Evolutionary conservation across 1,284 basidiomycete species (phyloP).

Genomic region (Cutaneotrichosporon mucoides): DNA sequence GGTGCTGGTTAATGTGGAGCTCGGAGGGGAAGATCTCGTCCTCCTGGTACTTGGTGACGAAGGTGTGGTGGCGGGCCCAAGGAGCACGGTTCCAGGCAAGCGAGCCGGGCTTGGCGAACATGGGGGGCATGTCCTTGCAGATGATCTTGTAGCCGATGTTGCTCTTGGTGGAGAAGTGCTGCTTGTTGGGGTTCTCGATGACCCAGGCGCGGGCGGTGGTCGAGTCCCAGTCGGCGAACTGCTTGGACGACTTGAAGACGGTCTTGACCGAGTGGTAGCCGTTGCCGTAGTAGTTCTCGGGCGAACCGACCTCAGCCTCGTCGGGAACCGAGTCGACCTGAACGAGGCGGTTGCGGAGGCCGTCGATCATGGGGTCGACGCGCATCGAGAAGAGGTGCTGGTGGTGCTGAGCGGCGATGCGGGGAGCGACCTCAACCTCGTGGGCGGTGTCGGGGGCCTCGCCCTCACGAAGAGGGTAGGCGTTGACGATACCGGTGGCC

Average conservation of each 20-base stretch:
- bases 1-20: constrained; percentile 41
- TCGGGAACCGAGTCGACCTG: constrained; percentile 73
- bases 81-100: constrained; percentile 70
- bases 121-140: constrained; percentile 52
- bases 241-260: constrained; percentile 57
- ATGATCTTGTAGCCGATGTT: constrained; percentile 69
- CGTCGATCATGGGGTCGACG: constrained; percentile 90
- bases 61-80: constrained; percentile 62
- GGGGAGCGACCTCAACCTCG: constrained; percentile 76
- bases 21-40: constrained; percentile 50
- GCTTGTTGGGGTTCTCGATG: constrained; percentile 39
- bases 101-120: constrained; percentile 68
- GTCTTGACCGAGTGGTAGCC: constrained; percentile 68
- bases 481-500: constrained; percentile 69
- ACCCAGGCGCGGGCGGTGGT: constrained; percentile 28
- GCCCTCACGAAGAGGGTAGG: constrained; percentile 50
- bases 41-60: constrained; percentile 34
- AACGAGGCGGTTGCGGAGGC: constrained; percentile 73
- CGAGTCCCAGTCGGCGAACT: constrained; percentile 58
- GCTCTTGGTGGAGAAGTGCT: constrained; percentile 31
- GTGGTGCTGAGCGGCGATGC: constrained; percentile 82
- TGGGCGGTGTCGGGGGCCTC: constrained; percentile 52
- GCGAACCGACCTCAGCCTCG: constrained; percentile 62
- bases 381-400: constrained; percentile 61
- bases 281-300: constrained; percentile 74